Evolutionary conservation across 163 green algal genomes (phyloP), one percentile per base, ranked within the genome.

Genomic region (Coccomyxa subellipsoidea): DNA sequence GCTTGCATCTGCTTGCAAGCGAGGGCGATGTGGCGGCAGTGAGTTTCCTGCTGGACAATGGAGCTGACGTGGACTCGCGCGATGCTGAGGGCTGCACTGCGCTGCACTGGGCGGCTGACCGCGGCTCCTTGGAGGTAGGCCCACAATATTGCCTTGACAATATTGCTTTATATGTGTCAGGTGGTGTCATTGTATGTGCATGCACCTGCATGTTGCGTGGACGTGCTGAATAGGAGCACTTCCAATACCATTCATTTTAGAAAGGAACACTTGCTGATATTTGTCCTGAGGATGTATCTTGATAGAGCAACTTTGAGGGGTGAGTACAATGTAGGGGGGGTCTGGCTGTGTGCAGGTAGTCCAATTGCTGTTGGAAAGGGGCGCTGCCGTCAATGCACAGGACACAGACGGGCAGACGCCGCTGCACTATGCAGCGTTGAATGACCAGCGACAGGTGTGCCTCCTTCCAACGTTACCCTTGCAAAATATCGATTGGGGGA

Each of bases 101-200:
- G 12, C 84, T 99, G 87, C 96, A 99, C 88, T 99, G 96, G 96
- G 96, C 96, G 0, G 96, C 96, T 7, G 97, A 98, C 80, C 91
- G 92, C 39, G 96, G 96, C 76, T 93, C 98, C 3, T 53, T 78
- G 31, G 27, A 78, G 72, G 72, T 73, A 23, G 15, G 21, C 66
- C 32, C 66, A 73, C 1, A 59, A 2, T 8, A 7, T 59, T 59
- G 47, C 21, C 47, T n/a, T n/a, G n/a, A n/a, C n/a, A n/a, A n/a
- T n/a, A n/a, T n/a, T n/a, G n/a, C n/a, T n/a, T n/a, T n/a, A n/a
- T n/a, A n/a, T n/a, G n/a, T n/a, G n/a, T n/a, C n/a, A n/a, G n/a
- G n/a, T n/a, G n/a, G n/a, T n/a, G n/a, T n/a, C n/a, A n/a, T n/a
- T n/a, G n/a, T n/a, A n/a, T n/a, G n/a, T n/a, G n/a, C n/a, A n/a